These are phyloP conservation scores for Parascedosporium putredinis DNA, from an alignment of 2,329 filamentous ascomycete genomes.

Conservation along the genomic window DNA sequence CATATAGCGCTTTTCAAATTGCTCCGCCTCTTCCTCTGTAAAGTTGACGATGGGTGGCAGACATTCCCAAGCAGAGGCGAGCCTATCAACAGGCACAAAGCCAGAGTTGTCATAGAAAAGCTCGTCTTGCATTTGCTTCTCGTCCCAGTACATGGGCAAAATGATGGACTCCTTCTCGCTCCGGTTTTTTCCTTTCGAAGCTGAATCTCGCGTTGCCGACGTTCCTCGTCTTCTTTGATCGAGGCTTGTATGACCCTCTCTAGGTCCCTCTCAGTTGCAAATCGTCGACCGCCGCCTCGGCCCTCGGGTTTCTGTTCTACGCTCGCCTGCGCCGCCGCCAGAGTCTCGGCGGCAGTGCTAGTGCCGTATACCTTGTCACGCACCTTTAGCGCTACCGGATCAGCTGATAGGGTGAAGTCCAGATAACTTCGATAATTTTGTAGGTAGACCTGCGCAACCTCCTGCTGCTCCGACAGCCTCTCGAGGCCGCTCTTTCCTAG, in stretches of 20 bases:
- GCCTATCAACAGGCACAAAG: conserved; percentile 51
- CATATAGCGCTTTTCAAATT: conserved; percentile 65
- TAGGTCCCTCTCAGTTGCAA: conserved; percentile 62
- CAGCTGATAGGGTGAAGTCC: conserved; percentile 44
- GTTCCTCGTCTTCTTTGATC: conserved; percentile 58
- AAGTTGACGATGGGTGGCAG: conserved; percentile 67
- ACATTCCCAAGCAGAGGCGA: conserved; percentile 61
- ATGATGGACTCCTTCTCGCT: conserved; percentile 69
- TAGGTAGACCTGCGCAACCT: conserved; percentile 30
- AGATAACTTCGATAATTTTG: conserved; percentile 41
- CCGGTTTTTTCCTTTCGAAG: conserved; percentile 58
- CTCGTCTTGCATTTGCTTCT: conserved; percentile 46
- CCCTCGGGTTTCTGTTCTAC: conserved; percentile 49
- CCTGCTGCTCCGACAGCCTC: conserved; percentile 26
- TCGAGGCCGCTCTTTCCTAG: conserved; percentile 30
- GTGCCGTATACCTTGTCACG: conserved; percentile 30
- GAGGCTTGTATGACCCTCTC: conserved; percentile 64
- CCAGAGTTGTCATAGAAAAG: conserved; percentile 58
- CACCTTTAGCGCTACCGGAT: conserved; percentile 43
- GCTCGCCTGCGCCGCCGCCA: conserved; percentile 23
- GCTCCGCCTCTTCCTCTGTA: conserved; percentile 55
- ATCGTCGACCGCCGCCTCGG: conserved; percentile 42
- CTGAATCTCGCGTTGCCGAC: conserved; percentile 53
- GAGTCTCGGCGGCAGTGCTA: conserved; percentile 17
- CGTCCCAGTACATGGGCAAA: conserved; percentile 57